phyloP scores from a whole-genome alignment of 1,284 basidiomycete species.

The Ustilago trichophora region DNA sequence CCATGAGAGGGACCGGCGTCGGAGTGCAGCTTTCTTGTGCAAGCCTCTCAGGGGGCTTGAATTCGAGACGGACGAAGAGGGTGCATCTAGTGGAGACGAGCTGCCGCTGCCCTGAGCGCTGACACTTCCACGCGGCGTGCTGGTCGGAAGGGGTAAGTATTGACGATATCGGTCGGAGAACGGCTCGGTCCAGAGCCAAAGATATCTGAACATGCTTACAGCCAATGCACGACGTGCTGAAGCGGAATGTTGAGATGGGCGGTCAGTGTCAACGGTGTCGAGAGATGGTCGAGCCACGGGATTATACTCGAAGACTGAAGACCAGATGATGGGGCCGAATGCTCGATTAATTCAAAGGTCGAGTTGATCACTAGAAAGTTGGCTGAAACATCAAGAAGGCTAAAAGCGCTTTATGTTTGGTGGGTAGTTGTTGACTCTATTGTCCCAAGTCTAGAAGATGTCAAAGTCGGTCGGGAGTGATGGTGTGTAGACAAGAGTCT shows the following conservation, averaged over 20 bases:
- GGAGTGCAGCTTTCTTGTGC: conserved; percentile 1
- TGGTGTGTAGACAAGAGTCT: too few relatives aligned
- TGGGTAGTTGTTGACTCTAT: too few relatives aligned
- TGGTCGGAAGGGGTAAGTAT: conserved; percentile 24
- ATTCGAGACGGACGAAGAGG: not conserved
- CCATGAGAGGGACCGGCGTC: conserved; percentile 11
- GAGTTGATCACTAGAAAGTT: too few relatives aligned
- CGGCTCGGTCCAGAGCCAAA: conserved; percentile 18
- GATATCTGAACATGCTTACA: conserved; percentile 29
- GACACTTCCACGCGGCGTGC: conserved; percentile 20
- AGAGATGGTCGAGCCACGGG: not conserved
- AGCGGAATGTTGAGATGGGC: not conserved
- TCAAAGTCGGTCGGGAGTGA: too few relatives aligned
- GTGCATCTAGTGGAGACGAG: not conserved
- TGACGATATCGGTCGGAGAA: conserved; percentile 21
- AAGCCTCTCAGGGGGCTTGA: not conserved
- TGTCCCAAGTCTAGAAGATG: too few relatives aligned
- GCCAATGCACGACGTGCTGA: too few relatives aligned
- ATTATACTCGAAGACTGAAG: too few relatives aligned
- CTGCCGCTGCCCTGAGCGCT: conserved; percentile 12
- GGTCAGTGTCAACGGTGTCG: not conserved
- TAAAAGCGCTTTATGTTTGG: too few relatives aligned
- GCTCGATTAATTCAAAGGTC: too few relatives aligned
- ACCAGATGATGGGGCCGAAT: too few relatives aligned
- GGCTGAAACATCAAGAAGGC: too few relatives aligned